Conservation (phyloP, 345 rosid species). For the Linum usitatissimum region DNA sequence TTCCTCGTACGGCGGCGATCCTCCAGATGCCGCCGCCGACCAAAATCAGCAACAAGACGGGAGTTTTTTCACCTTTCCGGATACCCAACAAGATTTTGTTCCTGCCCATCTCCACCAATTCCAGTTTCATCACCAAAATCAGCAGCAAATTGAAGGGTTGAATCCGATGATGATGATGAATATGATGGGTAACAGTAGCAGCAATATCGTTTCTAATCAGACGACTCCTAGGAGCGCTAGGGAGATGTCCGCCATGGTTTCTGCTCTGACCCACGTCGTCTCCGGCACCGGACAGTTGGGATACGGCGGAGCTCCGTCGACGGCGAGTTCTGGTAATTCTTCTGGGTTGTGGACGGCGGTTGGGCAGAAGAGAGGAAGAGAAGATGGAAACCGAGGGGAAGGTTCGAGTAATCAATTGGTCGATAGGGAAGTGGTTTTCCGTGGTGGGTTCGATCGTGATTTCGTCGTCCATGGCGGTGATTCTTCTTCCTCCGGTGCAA, state of each 20-base stretch:
- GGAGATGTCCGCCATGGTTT: constrained; percentile 68
- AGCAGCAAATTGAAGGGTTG: background rate
- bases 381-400: background rate
- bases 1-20: background rate
- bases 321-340: constrained; percentile 13
- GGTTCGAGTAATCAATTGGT: background rate
- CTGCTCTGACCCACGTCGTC: constrained; percentile 58
- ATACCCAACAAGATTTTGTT: background rate
- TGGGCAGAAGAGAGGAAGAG: constrained; percentile 1
- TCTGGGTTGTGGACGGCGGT: constrained; percentile 13
- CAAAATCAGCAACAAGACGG: background rate
- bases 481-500: constrained; percentile 8
- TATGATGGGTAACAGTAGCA: too few relatives aligned
- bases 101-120: constrained; percentile 5
- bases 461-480: background rate
- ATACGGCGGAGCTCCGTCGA: constrained; percentile 3
- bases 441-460: constrained; percentile 2
- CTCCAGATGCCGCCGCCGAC: background rate
- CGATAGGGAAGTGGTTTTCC: background rate
- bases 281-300: constrained; percentile 28
- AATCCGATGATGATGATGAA: background rate
- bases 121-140: background rate
- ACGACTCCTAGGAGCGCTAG: constrained; percentile 17
- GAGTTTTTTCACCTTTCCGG: background rate
- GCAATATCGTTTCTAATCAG: constrained; percentile 16